Evolutionary conservation across 2,329 filamentous ascomycete species (phyloP).

Genomic region (Eutypa lata): DNA sequence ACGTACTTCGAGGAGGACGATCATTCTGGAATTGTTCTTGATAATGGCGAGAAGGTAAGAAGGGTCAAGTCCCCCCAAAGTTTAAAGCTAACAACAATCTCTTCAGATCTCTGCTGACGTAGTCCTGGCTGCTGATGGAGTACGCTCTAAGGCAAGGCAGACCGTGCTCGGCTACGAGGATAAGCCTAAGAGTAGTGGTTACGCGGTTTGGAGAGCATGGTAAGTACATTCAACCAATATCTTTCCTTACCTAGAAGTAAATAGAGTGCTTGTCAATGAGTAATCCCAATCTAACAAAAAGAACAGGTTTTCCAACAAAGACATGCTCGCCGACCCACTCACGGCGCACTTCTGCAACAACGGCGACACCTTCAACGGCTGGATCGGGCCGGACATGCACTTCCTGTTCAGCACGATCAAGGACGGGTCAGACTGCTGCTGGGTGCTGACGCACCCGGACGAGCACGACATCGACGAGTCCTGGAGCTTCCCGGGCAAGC

Average conservation of each 20-base stretch:
- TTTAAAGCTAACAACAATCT: conserved; percentile 9
- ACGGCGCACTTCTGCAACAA: conserved; percentile 53
- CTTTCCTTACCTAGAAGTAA: no score
- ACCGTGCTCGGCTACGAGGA: conserved; percentile 49
- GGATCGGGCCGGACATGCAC: conserved; percentile 56
- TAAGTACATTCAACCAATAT: no score
- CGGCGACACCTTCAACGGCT: conserved; percentile 58
- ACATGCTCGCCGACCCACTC: conserved; percentile 48
- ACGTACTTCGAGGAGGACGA: conserved; percentile 54
- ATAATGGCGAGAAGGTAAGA: conserved; percentile 41
- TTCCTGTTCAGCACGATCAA: conserved; percentile 57
- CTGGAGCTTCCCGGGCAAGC: conserved; percentile 50
- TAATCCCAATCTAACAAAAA: neutral
- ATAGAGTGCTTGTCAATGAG: no score
- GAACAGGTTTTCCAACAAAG: conserved; percentile 43
- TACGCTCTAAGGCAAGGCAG: conserved; percentile 50
- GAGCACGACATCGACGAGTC: conserved; percentile 53
- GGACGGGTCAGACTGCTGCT: conserved; percentile 52
- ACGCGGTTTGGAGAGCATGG: conserved; percentile 53
- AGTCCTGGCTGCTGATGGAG: conserved; percentile 53
- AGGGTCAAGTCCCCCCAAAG: neutral
- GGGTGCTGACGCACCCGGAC: conserved; percentile 56
- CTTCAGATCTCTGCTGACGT: conserved; percentile 42
- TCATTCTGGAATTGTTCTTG: conserved; percentile 48
- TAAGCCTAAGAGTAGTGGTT: conserved; percentile 48